phyloP scores from a whole-genome alignment of 352 stramenopile species.

The Globisporangium heterothallicum region DNA sequence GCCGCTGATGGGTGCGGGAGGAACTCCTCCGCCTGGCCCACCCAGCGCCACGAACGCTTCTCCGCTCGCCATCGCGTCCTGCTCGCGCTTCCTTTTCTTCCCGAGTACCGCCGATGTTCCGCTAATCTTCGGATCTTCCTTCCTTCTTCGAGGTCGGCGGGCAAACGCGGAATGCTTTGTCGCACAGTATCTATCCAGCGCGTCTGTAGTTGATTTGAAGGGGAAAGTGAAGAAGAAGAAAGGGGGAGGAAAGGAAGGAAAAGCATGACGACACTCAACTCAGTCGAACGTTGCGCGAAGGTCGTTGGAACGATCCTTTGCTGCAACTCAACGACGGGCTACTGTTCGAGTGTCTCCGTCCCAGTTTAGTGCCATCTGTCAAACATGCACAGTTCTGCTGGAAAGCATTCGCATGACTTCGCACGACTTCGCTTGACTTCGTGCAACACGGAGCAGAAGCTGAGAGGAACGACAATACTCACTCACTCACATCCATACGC shows the following conservation, averaged over 20 bases:
- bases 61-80: slow-evolving; percentile 11
- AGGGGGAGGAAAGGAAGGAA: background rate
- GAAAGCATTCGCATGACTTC: no score
- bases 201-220: no score
- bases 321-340: background rate
- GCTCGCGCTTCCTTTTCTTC: slow-evolving; percentile 15
- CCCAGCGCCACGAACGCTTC: slow-evolving; percentile 7
- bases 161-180: background rate
- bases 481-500: background rate
- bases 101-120: slow-evolving; percentile 13
- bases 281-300: background rate
- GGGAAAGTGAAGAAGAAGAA: background rate
- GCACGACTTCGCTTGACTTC: no score
- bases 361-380: no score
- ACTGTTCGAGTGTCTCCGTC: background rate
- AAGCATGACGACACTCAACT: background rate
- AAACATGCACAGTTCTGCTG: no score
- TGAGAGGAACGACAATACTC: no score
- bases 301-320: background rate
- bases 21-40: background rate
- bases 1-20: background rate
- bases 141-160: slow-evolving; percentile 1
- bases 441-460: no score
- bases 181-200: background rate
- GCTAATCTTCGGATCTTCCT: slow-evolving; percentile 14